These are phyloP conservation scores for Aureobasidium leucospermi DNA, from an alignment of 2,329 filamentous ascomycete species.

Conservation along the genomic window DNA sequence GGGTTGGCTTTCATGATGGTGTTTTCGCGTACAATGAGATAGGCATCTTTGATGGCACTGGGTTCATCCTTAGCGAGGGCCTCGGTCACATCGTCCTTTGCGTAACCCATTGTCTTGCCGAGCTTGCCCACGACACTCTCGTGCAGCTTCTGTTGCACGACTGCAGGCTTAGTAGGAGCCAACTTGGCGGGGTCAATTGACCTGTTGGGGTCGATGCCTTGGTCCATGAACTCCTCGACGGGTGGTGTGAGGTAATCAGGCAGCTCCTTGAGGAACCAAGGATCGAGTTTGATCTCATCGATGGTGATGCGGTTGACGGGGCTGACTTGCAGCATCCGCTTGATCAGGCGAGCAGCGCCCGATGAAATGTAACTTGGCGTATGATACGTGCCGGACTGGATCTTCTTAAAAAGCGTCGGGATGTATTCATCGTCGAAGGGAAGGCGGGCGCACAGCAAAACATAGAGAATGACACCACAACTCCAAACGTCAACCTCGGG, in stretches of 20 bases:
- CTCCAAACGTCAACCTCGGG: constrained; percentile 99
- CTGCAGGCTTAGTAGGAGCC: constrained; percentile 67
- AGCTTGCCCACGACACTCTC: constrained; percentile 91
- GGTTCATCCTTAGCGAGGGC: constrained; percentile 86
- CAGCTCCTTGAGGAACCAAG: constrained; percentile 86
- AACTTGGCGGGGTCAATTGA: constrained; percentile 78
- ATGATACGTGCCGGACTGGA: constrained; percentile 86
- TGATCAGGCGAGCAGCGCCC: constrained; percentile 75
- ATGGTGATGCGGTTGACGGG: constrained; percentile 92
- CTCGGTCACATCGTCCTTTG: constrained; percentile 88
- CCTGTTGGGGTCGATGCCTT: constrained; percentile 87
- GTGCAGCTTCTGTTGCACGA: constrained; percentile 82
- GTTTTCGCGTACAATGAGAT: constrained; percentile 95
- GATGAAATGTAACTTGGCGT: constrained; percentile 85
- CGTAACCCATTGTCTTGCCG: constrained; percentile 96
- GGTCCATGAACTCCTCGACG: constrained; percentile 85
- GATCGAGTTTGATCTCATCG: constrained; percentile 82
- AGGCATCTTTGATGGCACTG: constrained; percentile 97
- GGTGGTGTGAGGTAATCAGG: constrained; percentile 81
- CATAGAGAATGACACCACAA: constrained; percentile 60
- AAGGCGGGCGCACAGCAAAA: constrained; percentile 59
- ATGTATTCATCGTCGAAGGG: constrained; percentile 99
- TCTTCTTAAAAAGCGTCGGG: constrained; percentile 94
- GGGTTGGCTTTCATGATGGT: constrained; percentile 92
- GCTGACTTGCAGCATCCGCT: constrained; percentile 90